phyloP scores from a whole-genome alignment of 441 rosid genomes.

The Populus trichocarpa region DNA sequence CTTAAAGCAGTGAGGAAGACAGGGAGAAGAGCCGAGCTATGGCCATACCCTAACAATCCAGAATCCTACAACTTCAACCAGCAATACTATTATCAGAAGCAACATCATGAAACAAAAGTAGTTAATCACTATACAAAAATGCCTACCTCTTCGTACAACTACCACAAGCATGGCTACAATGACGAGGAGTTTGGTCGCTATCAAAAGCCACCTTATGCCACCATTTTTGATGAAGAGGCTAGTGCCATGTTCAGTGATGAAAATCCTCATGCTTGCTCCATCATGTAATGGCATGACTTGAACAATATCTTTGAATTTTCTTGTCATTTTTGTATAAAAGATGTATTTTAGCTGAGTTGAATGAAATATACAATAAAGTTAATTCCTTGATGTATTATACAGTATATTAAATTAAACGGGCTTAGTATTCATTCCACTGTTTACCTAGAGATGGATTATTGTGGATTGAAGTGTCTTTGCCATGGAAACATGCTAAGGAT shows the following conservation, averaged over 20 bases:
- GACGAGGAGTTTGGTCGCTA: constrained; percentile 41
- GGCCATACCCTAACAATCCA: constrained; percentile 54
- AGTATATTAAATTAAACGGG: too few species aligned
- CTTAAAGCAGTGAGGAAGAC: constrained; percentile 53
- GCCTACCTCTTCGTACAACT: constrained; percentile 15
- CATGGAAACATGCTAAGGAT: too few species aligned
- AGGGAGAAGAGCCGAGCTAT: constrained; percentile 52
- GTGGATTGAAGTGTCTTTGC: too few species aligned
- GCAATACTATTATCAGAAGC: constrained; percentile 20
- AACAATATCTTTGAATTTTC: too few species aligned
- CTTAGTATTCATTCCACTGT: too few species aligned
- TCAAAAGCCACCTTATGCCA: constrained; percentile 35
- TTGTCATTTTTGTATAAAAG: background rate
- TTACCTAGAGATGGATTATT: too few species aligned
- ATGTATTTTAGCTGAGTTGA: background rate
- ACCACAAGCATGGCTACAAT: constrained; percentile 31
- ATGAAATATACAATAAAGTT: too few species aligned
- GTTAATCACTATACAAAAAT: background rate
- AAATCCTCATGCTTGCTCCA: constrained; percentile 69
- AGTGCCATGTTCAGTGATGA: constrained; percentile 61
- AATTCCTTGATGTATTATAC: background rate
- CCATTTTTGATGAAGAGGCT: constrained; percentile 33
- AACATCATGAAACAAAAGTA: background rate
- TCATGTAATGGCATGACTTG: constrained; percentile 34
- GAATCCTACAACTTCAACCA: constrained; percentile 37